These are phyloP conservation scores for Wickerhamiella parazyma DNA, from an alignment of 805 yeast genomes.

Conservation along the genomic window DNA sequence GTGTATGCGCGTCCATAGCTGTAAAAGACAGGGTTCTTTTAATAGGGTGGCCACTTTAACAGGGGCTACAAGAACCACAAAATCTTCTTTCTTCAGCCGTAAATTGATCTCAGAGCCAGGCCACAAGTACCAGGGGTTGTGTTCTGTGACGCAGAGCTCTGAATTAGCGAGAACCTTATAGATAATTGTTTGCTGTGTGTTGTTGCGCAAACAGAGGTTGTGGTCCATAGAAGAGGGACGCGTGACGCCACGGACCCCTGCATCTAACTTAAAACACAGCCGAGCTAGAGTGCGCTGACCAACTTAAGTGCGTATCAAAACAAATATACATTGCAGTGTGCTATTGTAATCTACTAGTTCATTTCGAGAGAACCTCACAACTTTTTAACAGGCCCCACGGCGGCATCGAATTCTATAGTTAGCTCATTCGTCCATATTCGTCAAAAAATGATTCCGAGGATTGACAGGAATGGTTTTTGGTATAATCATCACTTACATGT, in stretches of 20 bases:
- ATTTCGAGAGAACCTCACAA: background rate
- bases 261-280: background rate
- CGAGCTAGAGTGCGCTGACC: no score
- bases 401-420: background rate
- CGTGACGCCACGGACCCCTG: background rate
- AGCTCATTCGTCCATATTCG: constrained; percentile 7
- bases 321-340: no score
- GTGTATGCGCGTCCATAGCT: constrained; percentile 3
- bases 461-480: constrained; percentile 20
- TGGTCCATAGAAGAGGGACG: constrained; percentile 1
- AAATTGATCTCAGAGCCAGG: constrained; percentile 5
- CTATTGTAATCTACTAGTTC: no score
- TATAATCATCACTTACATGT: constrained; percentile 17
- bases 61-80: constrained; percentile 1
- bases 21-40: background rate
- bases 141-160: background rate
- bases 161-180: constrained; percentile 2
- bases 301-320: no score
- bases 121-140: constrained; percentile 8
- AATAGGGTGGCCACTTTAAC: background rate
- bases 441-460: constrained; percentile 19
- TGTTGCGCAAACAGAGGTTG: constrained; percentile 4
- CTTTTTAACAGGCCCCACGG: background rate
- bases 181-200: constrained; percentile 1
- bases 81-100: background rate